phyloP scores from a whole-genome alignment of 2,329 filamentous ascomycete genomes.

The Diaporthe amygdali region DNA sequence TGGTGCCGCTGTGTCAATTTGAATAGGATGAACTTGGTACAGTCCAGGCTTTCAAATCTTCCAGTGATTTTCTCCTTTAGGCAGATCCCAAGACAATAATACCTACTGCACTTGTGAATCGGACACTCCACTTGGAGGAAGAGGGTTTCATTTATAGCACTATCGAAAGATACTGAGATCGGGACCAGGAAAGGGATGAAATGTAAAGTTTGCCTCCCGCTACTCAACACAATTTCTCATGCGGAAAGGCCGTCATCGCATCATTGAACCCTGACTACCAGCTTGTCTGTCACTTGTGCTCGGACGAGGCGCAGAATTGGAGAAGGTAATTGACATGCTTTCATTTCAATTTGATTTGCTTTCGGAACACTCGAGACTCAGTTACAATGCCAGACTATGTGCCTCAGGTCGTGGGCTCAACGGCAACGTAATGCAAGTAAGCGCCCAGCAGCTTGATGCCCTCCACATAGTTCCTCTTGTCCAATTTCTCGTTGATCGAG shows the following conservation, averaged over 20 bases:
- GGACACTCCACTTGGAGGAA: neutral
- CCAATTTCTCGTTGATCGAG: conserved; percentile 98
- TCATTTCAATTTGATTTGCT: neutral
- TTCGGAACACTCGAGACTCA: neutral
- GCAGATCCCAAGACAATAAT: neutral
- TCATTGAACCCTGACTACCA: neutral
- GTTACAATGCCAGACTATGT: neutral
- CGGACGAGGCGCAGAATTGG: neutral
- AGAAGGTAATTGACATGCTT: neutral
- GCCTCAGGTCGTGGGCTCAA: conserved; percentile 66
- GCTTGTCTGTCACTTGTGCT: neutral
- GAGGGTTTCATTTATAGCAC: neutral
- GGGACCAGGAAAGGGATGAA: neutral
- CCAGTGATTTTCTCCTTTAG: neutral
- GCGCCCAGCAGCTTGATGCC: conserved; percentile 94
- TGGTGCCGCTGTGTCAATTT: neutral
- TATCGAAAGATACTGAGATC: neutral
- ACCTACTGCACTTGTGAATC: too few species aligned
- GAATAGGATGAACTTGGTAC: neutral
- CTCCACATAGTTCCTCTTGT: conserved; percentile 97
- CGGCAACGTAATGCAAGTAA: conserved; percentile 94
- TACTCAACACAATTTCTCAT: neutral
- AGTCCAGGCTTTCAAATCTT: neutral
- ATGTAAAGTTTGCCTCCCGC: neutral
- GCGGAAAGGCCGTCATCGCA: neutral